Conservation (phyloP, 441 rosid species). For the Croton laevigatus region DNA sequence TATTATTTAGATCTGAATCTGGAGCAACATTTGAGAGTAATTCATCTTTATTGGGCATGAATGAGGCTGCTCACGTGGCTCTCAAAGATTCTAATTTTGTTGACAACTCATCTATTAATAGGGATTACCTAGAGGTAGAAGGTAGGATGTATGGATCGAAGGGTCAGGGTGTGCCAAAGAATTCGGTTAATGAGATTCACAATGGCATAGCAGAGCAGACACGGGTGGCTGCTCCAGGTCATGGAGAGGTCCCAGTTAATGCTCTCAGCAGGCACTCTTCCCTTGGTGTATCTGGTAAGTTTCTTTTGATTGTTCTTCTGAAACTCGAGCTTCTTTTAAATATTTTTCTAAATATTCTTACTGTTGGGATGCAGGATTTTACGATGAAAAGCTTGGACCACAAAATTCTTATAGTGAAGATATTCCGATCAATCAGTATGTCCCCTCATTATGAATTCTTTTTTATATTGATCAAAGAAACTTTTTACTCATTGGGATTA, state of each 20-base stretch:
- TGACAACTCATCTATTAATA: slow-evolving; percentile 21
- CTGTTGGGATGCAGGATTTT: slow-evolving; percentile 41
- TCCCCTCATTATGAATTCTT: neutral
- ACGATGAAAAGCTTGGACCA: slow-evolving; percentile 36
- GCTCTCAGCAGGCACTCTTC: slow-evolving; percentile 39
- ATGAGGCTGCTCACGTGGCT: slow-evolving; percentile 23
- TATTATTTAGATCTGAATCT: slow-evolving; percentile 25
- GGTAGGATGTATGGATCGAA: slow-evolving; percentile 24
- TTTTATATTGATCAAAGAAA: neutral
- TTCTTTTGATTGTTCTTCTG: slow-evolving; percentile 10
- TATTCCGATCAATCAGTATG: slow-evolving; percentile 43
- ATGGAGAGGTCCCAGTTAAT: slow-evolving; percentile 22
- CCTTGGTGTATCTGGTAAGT: slow-evolving; percentile 40
- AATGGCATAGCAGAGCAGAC: slow-evolving; percentile 27
- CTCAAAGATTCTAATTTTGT: slow-evolving; percentile 18
- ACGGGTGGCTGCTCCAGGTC: slow-evolving; percentile 20
- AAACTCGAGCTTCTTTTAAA: neutral
- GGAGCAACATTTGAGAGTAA: slow-evolving; percentile 17
- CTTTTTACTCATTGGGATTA: neutral
- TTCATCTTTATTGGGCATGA: slow-evolving; percentile 21
- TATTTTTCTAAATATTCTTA: slow-evolving; percentile 10
- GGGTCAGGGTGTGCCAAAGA: slow-evolving; percentile 20
- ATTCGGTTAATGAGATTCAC: slow-evolving; percentile 27
- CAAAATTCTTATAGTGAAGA: slow-evolving; percentile 36
- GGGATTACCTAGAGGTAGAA: slow-evolving; percentile 25